Evolutionary conservation across 2,329 filamentous ascomycete genomes (phyloP), one percentile per base, ranked within the genome.

Genomic region (Epichloe bromicola): DNA sequence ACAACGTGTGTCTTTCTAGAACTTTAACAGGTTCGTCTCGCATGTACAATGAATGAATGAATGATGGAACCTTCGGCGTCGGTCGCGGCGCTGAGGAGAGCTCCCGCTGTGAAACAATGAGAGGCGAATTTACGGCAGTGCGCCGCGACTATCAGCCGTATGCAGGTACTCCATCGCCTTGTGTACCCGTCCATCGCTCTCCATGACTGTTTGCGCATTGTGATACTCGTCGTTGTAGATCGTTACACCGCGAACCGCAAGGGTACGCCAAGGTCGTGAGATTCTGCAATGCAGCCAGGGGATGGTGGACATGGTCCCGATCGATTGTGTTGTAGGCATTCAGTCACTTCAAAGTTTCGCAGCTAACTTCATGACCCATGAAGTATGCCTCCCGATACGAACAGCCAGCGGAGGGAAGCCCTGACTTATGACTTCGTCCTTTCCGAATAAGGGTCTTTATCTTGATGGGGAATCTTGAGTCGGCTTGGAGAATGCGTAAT

Each of bases 211-310:
- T 50, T 50, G 48, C 36, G n/a, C 19, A 39, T 40, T 39, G 41
- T 34, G 42, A 33, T 40, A 30, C 41, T 50, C 15, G 4, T n/a
- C 15, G 34, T n/a, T 26, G 41, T 45, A 41, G 19, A 50, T 20
- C 42, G 48, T 50, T n/a, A 33, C 48, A 45, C 48, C 34, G 42
- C 48, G 23, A 45, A 20, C 34, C 40, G 48, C 14, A 37, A 20
- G n/a, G 40, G n/a, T 8, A 30, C 36, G 26, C 8, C 30, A 43
- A 14, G 42, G 15, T 45, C 34, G 34, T 23, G 36, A 50, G 23
- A 44, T 40, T 23, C 41, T 38, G 41, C 48, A 39, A 40, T 30
- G 45, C 45, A 47, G 36, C 45, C 14, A 8, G 15, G n/a, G 26
- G 30, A n/a, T 26, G 23, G 8, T 47, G 20, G 12, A n/a, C n/a